Evolutionary conservation across 768 basidiomycete species (phyloP).

Genomic region (Agaricus subrufescens): DNA sequence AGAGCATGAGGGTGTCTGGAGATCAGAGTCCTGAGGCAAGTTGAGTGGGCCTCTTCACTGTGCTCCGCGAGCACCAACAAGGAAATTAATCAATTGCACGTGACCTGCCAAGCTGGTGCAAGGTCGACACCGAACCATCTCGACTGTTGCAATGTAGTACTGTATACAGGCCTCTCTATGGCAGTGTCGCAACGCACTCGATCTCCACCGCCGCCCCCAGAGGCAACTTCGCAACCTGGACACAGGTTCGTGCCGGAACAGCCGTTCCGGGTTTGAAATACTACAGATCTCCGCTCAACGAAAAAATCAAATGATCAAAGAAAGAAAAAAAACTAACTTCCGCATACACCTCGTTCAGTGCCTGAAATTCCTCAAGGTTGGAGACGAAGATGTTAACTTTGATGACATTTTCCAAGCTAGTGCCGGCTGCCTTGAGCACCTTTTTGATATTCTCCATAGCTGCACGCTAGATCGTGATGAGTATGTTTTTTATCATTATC

Average conservation of each 20-base stretch:
- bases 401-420: constrained; percentile 9
- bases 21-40: constrained; percentile 11
- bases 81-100: constrained; percentile 5
- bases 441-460: constrained; percentile 14
- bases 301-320: not conserved
- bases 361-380: constrained; percentile 10
- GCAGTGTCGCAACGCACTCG: constrained; percentile 10
- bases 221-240: constrained; percentile 13
- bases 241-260: constrained; percentile 14
- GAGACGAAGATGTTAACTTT: constrained; percentile 13
- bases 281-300: not conserved
- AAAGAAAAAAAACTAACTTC: constrained; percentile 5
- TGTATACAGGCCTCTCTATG: constrained; percentile 31
- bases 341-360: constrained; percentile 13
- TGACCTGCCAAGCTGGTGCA: not conserved
- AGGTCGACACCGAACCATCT: too few species aligned
- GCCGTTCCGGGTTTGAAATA: constrained; percentile 9
- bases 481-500: not conserved
- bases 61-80: constrained; percentile 3
- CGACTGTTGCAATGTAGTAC: too few species aligned
- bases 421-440: constrained; percentile 14
- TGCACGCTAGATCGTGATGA: constrained; percentile 9
- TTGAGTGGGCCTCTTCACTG: constrained; percentile 4
- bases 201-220: constrained; percentile 14
- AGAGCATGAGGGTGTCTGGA: constrained; percentile 14